Base-by-base conservation (phyloP, 1,284 basidiomycete genomes). In the Moesziomyces antarcticus region DNA sequence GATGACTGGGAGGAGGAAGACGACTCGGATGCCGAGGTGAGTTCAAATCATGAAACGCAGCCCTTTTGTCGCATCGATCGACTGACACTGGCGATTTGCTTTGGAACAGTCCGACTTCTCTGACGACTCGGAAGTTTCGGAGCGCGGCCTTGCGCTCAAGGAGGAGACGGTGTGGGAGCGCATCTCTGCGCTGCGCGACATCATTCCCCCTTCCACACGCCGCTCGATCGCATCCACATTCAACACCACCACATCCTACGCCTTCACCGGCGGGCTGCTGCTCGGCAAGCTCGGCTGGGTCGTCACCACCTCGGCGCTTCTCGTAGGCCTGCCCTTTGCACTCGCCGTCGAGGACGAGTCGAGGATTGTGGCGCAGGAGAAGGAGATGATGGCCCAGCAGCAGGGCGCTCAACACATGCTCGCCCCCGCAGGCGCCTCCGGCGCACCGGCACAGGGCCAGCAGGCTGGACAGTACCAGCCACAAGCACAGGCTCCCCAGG, bases 311-410 rank as follows among this genome's bases (percentile, higher is more conserved):
- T 93, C 91, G 49, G 94, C 94, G 1, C 87, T 99, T 50, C 89
- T 99, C 63, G 91, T 99, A 51, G 97, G 93, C 8, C 88, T 99
- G 50, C 96, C 96, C 27, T 88, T 97, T 74, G 94, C 94, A 2
- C 88, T 99, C 75, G 92, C 91, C 59, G 88, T 98, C 73, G 96
- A 99, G 86, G 96, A 97, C 85, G 96, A 99, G 87, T 91, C 92
- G 52, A 93, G 94, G 86, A 89, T 97, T 65, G 91, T 94, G 6
- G 91, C 91, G 60, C 95, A 98, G 86, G 96, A 99, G 86, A 91
- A 93, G 86, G 94, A 98, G 85, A 90, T 94, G 89, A 87, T 93
- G 76, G 92, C 93, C 54, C 94, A 97, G 85, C 93, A 94, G 85
- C 91, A 93, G 82, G 94, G 94, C 42, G 91, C 91, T 20, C 93